Base-by-base conservation (phyloP, 192 early-diverging fungal genomes). In the Entomortierella chlamydospora region DNA sequence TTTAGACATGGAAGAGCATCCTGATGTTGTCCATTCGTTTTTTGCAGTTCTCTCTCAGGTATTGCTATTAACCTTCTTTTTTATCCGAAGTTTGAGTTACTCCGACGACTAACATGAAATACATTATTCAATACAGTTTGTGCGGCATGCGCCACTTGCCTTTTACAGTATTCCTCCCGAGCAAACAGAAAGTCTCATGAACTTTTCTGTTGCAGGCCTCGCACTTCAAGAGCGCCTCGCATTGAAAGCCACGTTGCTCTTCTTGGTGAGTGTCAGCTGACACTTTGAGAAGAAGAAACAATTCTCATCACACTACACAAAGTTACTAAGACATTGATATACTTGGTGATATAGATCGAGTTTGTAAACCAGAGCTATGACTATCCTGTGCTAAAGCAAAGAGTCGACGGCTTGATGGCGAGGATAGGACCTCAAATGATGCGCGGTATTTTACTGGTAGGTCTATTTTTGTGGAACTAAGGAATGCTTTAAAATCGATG, bases 1-100 rank as follows among this genome's bases (percentile, higher is more conserved):
- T n/a, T n/a, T 80, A 89, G 88, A 80, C 26, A 87, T 89, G 83
- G 88, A 89, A 49, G 61, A 85, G 45, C 47, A 79, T 15, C 88
- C 88, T 4, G 88, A 89, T 57, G 64, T 86, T 25, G 77, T 86
- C 13, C 63, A 86, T 50, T 82, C 83, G 1, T 86, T 83, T 57
- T 87, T 89, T 67, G 72, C 68, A 13, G 66, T 87, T 22, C 53
- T 89, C 2, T 84, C 84, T 20, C 68, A 83, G 55, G 88, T 89
- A 85, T 55, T 49, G 10, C 43, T 52, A n/a, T 55, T 29, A 47
- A 30, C 18, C 20, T 20, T 45, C 28, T 18, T 25, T 13, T 25
- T 25, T n/a, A n/a, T n/a, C n/a, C n/a, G n/a, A n/a, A n/a, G n/a
- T n/a, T n/a, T n/a, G n/a, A n/a, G n/a, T n/a, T n/a, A n/a, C n/a